Conservation (phyloP, 164 flowering plant species). For the Liquidambar formosana region DNA sequence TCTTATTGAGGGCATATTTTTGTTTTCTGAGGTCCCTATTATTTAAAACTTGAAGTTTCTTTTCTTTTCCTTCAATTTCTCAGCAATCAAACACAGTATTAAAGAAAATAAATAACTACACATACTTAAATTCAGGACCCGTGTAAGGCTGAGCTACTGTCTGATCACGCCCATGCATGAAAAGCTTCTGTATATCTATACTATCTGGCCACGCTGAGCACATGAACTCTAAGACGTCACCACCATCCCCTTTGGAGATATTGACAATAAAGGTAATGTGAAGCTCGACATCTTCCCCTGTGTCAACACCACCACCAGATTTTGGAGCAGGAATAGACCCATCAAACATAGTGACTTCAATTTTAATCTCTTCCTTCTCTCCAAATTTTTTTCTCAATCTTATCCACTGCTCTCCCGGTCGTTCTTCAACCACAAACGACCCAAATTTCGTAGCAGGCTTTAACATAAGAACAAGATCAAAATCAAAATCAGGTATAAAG, state of each 20-base stretch:
- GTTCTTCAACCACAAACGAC: slow-evolving; percentile 49
- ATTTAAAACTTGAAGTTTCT: neutral
- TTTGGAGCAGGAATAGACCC: slow-evolving; percentile 40
- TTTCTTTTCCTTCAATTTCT: neutral
- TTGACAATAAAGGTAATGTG: slow-evolving; percentile 52
- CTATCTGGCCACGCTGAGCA: slow-evolving; percentile 70
- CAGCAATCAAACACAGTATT: neutral
- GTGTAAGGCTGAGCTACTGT: slow-evolving; percentile 30
- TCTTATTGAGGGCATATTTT: neutral
- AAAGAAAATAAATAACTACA: neutral
- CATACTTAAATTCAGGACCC: slow-evolving; percentile 67
- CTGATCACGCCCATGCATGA: slow-evolving; percentile 19
- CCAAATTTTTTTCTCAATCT: slow-evolving; percentile 42
- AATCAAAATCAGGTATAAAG: neutral
- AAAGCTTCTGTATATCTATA: slow-evolving; percentile 45
- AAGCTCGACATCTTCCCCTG: slow-evolving; percentile 34
- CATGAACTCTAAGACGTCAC: slow-evolving; percentile 47
- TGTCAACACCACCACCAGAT: slow-evolving; percentile 10
- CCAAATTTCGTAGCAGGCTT: slow-evolving; percentile 38
- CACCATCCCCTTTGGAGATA: slow-evolving; percentile 39
- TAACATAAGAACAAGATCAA: neutral
- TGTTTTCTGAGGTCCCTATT: neutral
- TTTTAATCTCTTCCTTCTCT: slow-evolving; percentile 53
- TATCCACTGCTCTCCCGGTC: slow-evolving; percentile 71
- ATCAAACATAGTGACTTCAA: slow-evolving; percentile 75